Conservation (phyloP, 2,329 filamentous ascomycete species). For the Epichloe uncinata region DNA sequence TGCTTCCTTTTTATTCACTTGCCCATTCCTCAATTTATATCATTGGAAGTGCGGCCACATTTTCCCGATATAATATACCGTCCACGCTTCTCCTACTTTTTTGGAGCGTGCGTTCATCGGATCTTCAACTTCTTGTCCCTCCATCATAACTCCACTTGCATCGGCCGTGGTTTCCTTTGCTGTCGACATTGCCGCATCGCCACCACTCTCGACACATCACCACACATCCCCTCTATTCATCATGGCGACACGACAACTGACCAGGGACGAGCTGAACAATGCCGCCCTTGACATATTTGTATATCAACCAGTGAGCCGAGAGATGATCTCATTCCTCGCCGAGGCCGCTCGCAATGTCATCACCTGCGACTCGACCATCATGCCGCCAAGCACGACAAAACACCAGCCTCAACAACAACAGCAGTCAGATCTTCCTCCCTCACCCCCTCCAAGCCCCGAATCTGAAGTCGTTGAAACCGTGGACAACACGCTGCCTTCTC, state of each 20-base stretch:
- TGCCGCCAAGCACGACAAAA: constrained; percentile 29
- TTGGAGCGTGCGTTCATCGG: not conserved
- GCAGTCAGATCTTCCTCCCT: constrained; percentile 24
- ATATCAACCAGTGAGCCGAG: constrained; percentile 57
- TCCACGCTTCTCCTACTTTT: not conserved
- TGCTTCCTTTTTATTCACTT: constrained; percentile 11
- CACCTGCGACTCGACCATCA: constrained; percentile 54
- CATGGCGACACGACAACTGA: constrained; percentile 37
- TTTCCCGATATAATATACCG: constrained; percentile 7
- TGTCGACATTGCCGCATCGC: constrained; percentile 3
- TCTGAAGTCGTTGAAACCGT: constrained; percentile 33
- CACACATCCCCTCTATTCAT: constrained; percentile 8
- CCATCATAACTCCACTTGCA: constrained; percentile 4
- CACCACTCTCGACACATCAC: not conserved
- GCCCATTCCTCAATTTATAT: constrained; percentile 10
- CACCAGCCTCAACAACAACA: constrained; percentile 4
- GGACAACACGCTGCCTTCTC: constrained; percentile 53
- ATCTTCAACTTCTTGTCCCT: not conserved
- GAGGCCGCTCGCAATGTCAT: constrained; percentile 65
- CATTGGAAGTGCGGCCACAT: constrained; percentile 9
- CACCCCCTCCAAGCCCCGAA: constrained; percentile 39
- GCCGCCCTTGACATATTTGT: constrained; percentile 69
- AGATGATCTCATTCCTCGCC: constrained; percentile 70
- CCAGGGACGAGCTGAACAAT: constrained; percentile 49
- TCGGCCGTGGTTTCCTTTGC: not conserved